These are phyloP conservation scores for Asclepias syriaca DNA, from an alignment of 257 asterid genomes.

Conservation along the genomic window DNA sequence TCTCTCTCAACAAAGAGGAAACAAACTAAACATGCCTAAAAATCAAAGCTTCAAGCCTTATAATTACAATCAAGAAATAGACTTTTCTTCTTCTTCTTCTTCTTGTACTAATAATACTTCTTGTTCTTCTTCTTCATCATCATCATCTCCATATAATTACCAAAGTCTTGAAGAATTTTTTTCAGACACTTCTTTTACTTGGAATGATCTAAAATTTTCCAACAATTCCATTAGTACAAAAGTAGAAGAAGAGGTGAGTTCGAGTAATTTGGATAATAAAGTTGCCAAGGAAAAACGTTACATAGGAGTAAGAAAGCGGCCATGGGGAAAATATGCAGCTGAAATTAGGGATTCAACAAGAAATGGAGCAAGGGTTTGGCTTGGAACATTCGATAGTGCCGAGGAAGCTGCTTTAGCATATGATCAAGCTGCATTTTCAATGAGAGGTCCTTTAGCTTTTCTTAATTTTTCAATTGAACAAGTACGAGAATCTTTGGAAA, in stretches of 20 bases:
- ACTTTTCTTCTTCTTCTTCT: background rate
- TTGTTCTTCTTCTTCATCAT: background rate
- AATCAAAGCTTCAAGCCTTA: background rate
- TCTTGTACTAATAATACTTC: background rate
- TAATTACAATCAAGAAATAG: background rate
- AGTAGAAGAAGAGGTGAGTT: background rate
- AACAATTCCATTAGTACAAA: background rate
- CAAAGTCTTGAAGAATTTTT: background rate
- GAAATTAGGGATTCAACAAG: conserved; percentile 53
- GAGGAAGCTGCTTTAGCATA: conserved; percentile 50
- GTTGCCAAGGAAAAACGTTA: conserved; percentile 15
- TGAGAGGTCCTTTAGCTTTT: conserved; percentile 29
- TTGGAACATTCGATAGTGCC: conserved; percentile 37
- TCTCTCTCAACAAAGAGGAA: background rate
- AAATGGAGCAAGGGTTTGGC: conserved; percentile 45
- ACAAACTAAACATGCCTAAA: background rate
- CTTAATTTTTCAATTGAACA: conserved; percentile 33
- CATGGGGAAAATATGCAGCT: conserved; percentile 51
- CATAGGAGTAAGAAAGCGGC: conserved; percentile 39
- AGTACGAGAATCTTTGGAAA: conserved; percentile 31
- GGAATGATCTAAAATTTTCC: background rate
- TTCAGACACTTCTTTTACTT: background rate
- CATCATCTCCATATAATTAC: background rate
- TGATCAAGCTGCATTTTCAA: conserved; percentile 54
- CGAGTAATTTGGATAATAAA: background rate